These are phyloP conservation scores for Coniophora puteana DNA, from an alignment of 1,284 basidiomycete genomes.

Conservation along the genomic window DNA sequence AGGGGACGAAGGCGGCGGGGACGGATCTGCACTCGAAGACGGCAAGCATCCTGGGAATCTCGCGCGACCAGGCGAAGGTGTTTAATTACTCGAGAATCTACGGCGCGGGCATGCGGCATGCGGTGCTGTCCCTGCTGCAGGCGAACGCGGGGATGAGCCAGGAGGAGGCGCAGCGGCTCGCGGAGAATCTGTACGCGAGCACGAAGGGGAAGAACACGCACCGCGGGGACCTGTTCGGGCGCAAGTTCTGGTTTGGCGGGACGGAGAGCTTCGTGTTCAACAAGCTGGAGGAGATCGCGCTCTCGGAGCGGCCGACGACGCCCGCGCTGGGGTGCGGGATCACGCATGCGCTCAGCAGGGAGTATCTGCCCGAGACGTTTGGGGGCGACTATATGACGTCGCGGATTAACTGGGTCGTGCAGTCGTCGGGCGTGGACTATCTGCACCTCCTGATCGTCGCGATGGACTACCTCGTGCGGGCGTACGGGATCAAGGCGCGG, in stretches of 20 bases:
- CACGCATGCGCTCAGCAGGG: slow-evolving; percentile 88
- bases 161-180: slow-evolving; percentile 78
- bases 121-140: slow-evolving; percentile 86
- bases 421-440: slow-evolving; percentile 98
- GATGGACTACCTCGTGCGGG: slow-evolving; percentile 86
- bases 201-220: slow-evolving; percentile 92
- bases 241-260: slow-evolving; percentile 96
- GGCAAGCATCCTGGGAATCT: slow-evolving; percentile 89
- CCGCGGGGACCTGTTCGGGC: slow-evolving; percentile 61
- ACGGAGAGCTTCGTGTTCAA: slow-evolving; percentile 99
- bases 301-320: slow-evolving; percentile 84
- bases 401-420: slow-evolving; percentile 99
- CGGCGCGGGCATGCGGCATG: slow-evolving; percentile 95
- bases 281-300: slow-evolving; percentile 94
- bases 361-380: slow-evolving; percentile 76
- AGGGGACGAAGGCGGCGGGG: slow-evolving; percentile 95
- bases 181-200: slow-evolving; percentile 85
- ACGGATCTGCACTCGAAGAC: slow-evolving; percentile 99
- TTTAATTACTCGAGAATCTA: slow-evolving; percentile 99
- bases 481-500: slow-evolving; percentile 85
- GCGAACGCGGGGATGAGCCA: slow-evolving; percentile 78
- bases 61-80: slow-evolving; percentile 94
- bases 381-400: slow-evolving; percentile 92
- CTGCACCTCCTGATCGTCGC: slow-evolving; percentile 94
- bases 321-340: slow-evolving; percentile 95